Conservation (phyloP, 139 green algal genomes). For the Chlamydomonas sphaeroides region DNA sequence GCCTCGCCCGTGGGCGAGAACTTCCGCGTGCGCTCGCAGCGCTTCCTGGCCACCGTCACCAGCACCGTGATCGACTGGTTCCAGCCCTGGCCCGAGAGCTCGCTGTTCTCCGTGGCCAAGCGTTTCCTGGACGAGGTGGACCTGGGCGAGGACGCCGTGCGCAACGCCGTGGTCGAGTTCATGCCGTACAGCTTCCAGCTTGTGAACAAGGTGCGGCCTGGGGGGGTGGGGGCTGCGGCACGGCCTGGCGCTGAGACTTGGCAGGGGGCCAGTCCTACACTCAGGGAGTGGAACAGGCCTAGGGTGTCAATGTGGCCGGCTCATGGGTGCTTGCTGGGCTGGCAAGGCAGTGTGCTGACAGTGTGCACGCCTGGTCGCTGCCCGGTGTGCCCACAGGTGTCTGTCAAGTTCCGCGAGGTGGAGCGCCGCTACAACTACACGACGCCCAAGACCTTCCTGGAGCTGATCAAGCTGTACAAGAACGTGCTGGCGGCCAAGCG, state of each 20-base stretch:
- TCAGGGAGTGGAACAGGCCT: too few species aligned
- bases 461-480: constrained; percentile 94
- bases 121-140: constrained; percentile 87
- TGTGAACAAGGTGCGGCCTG: constrained; percentile 76
- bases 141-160: constrained; percentile 71
- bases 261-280: too few species aligned
- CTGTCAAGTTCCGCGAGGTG: constrained; percentile 68
- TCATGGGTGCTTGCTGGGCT: too few species aligned
- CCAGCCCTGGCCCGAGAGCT: constrained; percentile 87
- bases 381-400: constrained; percentile 34
- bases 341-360: too few species aligned
- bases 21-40: constrained; percentile 83
- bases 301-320: too few species aligned
- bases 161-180: constrained; percentile 83
- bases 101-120: constrained; percentile 82
- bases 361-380: too few species aligned
- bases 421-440: constrained; percentile 89
- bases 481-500: constrained; percentile 76
- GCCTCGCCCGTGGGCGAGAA: constrained; percentile 88
- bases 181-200: constrained; percentile 87
- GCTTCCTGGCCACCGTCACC: constrained; percentile 91
- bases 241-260: too few species aligned
- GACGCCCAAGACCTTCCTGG: constrained; percentile 92
- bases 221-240: too few species aligned
- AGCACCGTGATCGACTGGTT: constrained; percentile 92